A percentile compares a stretch with the other conserved stretches of the same genome.
These are phyloP conservation scores for Malassezia pachydermatis DNA, from an alignment of 1,284 basidiomycete species.

Conservation along the genomic window DNA sequence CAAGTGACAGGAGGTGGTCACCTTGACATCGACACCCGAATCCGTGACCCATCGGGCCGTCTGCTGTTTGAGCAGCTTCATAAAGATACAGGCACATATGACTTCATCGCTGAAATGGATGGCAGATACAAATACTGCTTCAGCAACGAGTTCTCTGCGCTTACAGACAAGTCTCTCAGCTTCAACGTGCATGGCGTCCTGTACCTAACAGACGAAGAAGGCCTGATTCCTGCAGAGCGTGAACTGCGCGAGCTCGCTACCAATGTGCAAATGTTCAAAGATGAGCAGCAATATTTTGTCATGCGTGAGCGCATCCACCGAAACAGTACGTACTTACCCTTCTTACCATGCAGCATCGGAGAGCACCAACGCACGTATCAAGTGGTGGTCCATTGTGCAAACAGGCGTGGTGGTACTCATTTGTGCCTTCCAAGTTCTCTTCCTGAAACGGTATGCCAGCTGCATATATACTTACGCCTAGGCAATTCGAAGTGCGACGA, in stretches of 20 bases:
- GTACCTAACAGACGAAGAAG: constrained; percentile 75
- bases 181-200: constrained; percentile 99
- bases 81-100: constrained; percentile 78
- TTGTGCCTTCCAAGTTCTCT: constrained; percentile 94
- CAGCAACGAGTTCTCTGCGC: constrained; percentile 90
- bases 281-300: constrained; percentile 97
- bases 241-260: constrained; percentile 83
- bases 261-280: constrained; percentile 80
- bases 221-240: constrained; percentile 68
- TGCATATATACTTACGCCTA: not conserved
- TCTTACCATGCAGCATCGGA: constrained; percentile 48
- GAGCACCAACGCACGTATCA: constrained; percentile 72
- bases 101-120: constrained; percentile 73
- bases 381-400: constrained; percentile 97
- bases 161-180: constrained; percentile 73
- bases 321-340: constrained; percentile 55
- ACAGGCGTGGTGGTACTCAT: constrained; percentile 74
- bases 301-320: constrained; percentile 84
- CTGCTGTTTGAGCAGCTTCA: constrained; percentile 68
- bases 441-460: constrained; percentile 61
- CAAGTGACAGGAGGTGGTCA: constrained; percentile 95
- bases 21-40: constrained; percentile 92
- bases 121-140: constrained; percentile 94
- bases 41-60: constrained; percentile 57
- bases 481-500: constrained; percentile 20